Base-by-base conservation (phyloP, 1,284 basidiomycete species). In the Schizophyllum amplum region DNA sequence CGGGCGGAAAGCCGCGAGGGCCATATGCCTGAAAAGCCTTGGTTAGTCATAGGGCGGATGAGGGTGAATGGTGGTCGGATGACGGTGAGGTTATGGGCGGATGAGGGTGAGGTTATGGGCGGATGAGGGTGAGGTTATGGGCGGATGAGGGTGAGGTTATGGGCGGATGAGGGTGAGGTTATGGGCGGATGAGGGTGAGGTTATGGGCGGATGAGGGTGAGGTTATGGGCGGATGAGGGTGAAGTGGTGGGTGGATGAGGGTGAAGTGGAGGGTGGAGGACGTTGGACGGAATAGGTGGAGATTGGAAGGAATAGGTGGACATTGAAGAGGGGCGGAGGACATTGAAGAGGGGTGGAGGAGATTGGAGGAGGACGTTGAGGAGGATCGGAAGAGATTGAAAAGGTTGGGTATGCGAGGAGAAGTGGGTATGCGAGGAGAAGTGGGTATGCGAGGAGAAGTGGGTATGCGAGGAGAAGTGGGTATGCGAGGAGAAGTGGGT, bases 1-100 rank as follows among this genome's bases (percentile, higher is more conserved):
- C 79, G 26, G 89, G 89, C 47, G 87, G 87, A 75, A 90, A 92
- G 25, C 88, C 87, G 42, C 81, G 78, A 25, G 72, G 50, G 33
- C 87, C 88, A 62, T 90, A 90, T 52, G 76, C 86, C 87, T 90
- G 55, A 46, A 53, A 20, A 24, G 3, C 15, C 3, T 13, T 9
- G 17, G 33, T 42, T 17, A 42, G 7, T 42, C 33, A 9, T 42
- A 3, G 3, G 33, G 3, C 33, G 2, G 27, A 42, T 9, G 33
- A n/a, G n/a, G n/a, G n/a, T n/a, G n/a, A n/a, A n/a, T n/a, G n/a
- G n/a, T n/a, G n/a, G n/a, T n/a, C n/a, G n/a, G n/a, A n/a, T n/a
- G n/a, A n/a, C n/a, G n/a, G n/a, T n/a, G n/a, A n/a, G n/a, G n/a
- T n/a, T n/a, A n/a, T n/a, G n/a, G n/a, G n/a, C n/a, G n/a, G n/a